Evolutionary conservation across 495 filamentous ascomycete genomes (phyloP), one percentile per base, ranked within the genome.

Genomic region (Penicillium turbatum): DNA sequence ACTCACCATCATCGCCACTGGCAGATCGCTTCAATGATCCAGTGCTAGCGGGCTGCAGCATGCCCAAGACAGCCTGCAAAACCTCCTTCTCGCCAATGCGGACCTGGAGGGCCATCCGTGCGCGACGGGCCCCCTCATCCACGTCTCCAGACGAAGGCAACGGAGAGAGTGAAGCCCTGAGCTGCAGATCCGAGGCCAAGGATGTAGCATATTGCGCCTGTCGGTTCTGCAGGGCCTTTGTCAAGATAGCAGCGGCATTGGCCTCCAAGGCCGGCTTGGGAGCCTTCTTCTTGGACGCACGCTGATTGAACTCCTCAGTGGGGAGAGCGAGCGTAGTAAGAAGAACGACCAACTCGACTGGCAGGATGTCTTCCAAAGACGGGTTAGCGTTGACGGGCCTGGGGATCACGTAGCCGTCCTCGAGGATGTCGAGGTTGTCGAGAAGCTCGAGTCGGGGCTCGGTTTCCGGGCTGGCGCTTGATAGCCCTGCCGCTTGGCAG

Each of bases 71-170:
- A 77, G 62, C 72, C 72, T 72, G 76, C 65, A 65, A 83, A n/a
- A 95, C 73, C 49, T 79, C 72, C 63, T 95, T 95, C 69, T 96
- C 92, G 8, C 91, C 92, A 32, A 84, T 68, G 41, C 91, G 81
- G 32, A 96, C 87, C 55, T 87, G 73, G 3, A 89, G 60, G 0
- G 91, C 90, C 85, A 90, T 90, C 38, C 66, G 77, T 35, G 59
- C 71, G 44, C 86, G 72, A 5, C 70, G 66, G 12, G 56, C 15
- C 6, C 61, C 63, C 32, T 39, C 62, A 16, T 70, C 65, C 34
- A 67, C 48, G 8, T 61, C 41, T 26, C 35, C 50, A n/a, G 55
- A 51, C 6, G 63, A 51, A 30, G 61, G 49, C 5, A 56, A 36
- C 2, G 65, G 59, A 31, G 49, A 45, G 31, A 75, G 50, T 26